These are phyloP conservation scores for Talaromyces borbonicus DNA, from an alignment of 495 filamentous ascomycete species.

Conservation along the genomic window DNA sequence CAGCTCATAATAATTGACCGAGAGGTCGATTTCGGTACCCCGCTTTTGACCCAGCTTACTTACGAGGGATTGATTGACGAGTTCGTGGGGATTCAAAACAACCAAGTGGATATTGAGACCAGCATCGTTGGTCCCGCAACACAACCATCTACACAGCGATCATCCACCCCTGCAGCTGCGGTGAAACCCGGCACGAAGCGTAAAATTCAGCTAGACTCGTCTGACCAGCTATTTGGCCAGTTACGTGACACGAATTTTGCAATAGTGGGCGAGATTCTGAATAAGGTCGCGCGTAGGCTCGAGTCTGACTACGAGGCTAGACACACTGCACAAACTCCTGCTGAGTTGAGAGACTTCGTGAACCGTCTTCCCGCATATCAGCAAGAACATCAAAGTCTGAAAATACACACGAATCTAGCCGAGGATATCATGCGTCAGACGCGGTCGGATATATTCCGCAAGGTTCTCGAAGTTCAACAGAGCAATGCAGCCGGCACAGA, in stretches of 20 bases:
- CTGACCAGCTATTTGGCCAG: slow-evolving; percentile 81
- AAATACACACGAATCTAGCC: slow-evolving; percentile 81
- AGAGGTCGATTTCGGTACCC: slow-evolving; percentile 85
- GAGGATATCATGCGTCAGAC: slow-evolving; percentile 95
- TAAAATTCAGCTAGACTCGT: slow-evolving; percentile 82
- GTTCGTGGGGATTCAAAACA: slow-evolving; percentile 75
- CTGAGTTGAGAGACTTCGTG: slow-evolving; percentile 88
- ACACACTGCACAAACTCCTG: slow-evolving; percentile 77
- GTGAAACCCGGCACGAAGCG: slow-evolving; percentile 63
- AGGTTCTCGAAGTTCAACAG: slow-evolving; percentile 86
- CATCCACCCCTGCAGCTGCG: slow-evolving; percentile 40
- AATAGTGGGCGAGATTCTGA: slow-evolving; percentile 78
- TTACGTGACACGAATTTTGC: slow-evolving; percentile 92
- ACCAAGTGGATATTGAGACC: slow-evolving; percentile 87
- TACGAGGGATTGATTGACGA: slow-evolving; percentile 97
- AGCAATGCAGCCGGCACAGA: slow-evolving; percentile 89
- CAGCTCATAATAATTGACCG: slow-evolving; percentile 91
- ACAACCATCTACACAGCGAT: slow-evolving; percentile 42
- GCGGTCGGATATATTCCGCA: slow-evolving; percentile 75
- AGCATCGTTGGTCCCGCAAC: slow-evolving; percentile 72
- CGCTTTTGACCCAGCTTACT: slow-evolving; percentile 86
- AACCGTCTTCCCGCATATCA: slow-evolving; percentile 85
- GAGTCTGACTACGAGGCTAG: slow-evolving; percentile 82
- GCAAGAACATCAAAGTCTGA: slow-evolving; percentile 83
- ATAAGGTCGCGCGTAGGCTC: slow-evolving; percentile 82